A percentile compares a stretch with the other conserved stretches of the same genome.
Evolutionary conservation across 2,329 filamentous ascomycete genomes (phyloP).

Genomic region (Chaetomium sp.): DNA sequence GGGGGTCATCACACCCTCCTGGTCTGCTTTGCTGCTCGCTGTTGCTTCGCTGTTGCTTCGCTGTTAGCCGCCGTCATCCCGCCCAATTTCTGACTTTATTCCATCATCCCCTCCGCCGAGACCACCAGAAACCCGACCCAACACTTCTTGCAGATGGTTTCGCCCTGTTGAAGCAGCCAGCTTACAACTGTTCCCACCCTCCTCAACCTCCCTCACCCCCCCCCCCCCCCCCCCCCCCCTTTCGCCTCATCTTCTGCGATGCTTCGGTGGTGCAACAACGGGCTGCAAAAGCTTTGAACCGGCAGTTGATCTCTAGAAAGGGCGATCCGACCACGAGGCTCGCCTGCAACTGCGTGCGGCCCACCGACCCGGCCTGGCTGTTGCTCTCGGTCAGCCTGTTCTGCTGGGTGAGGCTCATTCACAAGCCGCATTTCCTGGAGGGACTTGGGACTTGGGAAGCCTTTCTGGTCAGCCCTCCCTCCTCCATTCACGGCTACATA

Average conservation of each 20-base stretch:
- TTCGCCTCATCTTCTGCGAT: neutral
- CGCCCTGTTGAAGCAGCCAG: neutral
- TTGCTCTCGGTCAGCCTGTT: neutral
- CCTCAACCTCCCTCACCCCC: neutral
- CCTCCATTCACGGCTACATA: neutral
- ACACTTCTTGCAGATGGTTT: neutral
- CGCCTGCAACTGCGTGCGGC: neutral
- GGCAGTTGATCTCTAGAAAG: neutral
- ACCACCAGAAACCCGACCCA: neutral
- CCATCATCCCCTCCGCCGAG: neutral
- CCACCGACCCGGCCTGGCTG: no score
- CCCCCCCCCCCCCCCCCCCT: neutral
- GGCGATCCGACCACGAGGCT: neutral
- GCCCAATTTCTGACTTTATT: neutral
- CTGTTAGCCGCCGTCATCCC: neutral
- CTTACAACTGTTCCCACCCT: no score
- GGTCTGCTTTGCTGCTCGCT: neutral
- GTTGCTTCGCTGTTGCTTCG: neutral
- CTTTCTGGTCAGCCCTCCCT: neutral
- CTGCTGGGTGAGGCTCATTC: slow-evolving; percentile 1
- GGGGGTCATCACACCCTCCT: neutral
- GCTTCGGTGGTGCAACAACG: neutral
- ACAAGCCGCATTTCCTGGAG: neutral
- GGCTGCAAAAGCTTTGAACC: neutral
- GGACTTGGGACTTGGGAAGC: neutral